Evolutionary conservation across 1,284 basidiomycete species (phyloP).

Genomic region (Apiotrichum siamense): DNA sequence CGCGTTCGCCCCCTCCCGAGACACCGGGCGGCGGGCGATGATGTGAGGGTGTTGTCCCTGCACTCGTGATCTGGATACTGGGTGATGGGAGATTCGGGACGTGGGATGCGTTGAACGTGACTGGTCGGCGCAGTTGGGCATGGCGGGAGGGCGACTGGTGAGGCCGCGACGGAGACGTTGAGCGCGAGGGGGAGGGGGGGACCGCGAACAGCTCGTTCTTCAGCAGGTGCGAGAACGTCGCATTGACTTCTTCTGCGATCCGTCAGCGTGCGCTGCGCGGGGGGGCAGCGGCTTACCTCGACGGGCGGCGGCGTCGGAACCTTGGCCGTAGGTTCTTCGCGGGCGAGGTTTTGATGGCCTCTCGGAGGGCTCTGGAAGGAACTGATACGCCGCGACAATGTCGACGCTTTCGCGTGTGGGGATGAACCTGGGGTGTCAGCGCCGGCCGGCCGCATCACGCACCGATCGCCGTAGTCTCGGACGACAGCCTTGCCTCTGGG

Average conservation of each 20-base stretch:
- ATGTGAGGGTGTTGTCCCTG: conserved; percentile 40
- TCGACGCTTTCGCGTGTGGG: conserved; percentile 52
- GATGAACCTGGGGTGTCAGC: conserved; percentile 49
- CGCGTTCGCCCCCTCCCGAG: conserved; percentile 20
- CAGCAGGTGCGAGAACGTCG: conserved; percentile 52
- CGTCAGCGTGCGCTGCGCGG: neutral
- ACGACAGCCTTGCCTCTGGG: conserved; percentile 31
- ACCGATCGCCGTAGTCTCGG: conserved; percentile 47
- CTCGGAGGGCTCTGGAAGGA: conserved; percentile 45
- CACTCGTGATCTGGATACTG: conserved; percentile 27
- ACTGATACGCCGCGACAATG: conserved; percentile 50
- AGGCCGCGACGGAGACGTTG: conserved; percentile 21
- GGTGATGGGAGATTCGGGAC: conserved; percentile 26
- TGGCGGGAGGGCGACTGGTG: conserved; percentile 23
- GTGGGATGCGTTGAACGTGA: conserved; percentile 31
- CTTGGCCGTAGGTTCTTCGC: conserved; percentile 35
- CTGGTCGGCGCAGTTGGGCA: conserved; percentile 27
- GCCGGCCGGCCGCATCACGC: conserved; percentile 13
- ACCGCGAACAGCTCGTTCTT: conserved; percentile 52
- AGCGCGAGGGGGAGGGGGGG: conserved; percentile 19
- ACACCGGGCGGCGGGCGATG: conserved; percentile 41
- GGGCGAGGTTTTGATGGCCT: conserved; percentile 27
- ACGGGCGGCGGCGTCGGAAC: conserved; percentile 46
- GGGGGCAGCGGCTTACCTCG: conserved; percentile 40
- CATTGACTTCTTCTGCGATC: conserved; percentile 51